A percentile compares a stretch with the other conserved stretches of the same genome.
Conservation (phyloP, 139 green algal species). For the Edaphochlamys debaryana region DNA sequence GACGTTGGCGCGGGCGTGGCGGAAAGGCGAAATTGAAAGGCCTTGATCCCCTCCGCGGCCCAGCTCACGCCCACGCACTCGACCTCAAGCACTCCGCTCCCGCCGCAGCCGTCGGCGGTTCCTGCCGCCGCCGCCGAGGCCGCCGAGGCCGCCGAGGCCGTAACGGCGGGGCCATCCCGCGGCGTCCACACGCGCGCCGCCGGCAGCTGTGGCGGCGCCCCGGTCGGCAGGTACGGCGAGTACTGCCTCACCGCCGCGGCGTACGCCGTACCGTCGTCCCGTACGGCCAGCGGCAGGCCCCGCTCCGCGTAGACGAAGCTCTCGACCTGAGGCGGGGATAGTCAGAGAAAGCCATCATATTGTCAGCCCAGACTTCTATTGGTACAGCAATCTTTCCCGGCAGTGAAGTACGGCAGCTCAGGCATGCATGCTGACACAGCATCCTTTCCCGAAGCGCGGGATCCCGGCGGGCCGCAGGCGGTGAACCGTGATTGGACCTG, state of each 20-base stretch:
- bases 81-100: too few relatives aligned
- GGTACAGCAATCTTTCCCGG: too few relatives aligned
- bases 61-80: slow-evolving; percentile 10
- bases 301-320: background rate
- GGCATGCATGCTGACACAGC: too few relatives aligned
- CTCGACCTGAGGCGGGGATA: too few relatives aligned
- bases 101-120: background rate
- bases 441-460: too few relatives aligned
- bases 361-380: too few relatives aligned
- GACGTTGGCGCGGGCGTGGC: too few relatives aligned
- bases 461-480: too few relatives aligned
- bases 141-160: too few relatives aligned
- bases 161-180: background rate
- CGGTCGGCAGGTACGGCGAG: slow-evolving; percentile 39
- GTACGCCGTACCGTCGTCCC: background rate
- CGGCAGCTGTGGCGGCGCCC: background rate
- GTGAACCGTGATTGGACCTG: too few relatives aligned
- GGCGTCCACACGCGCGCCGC: background rate
- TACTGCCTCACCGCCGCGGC: background rate
- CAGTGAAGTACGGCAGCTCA: too few relatives aligned
- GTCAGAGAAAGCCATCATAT: too few relatives aligned
- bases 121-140: background rate
- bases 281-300: background rate
- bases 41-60: slow-evolving; percentile 44
- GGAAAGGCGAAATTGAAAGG: slow-evolving; percentile 33